Conservation (phyloP, 2,329 filamentous ascomycete species). For the Amesomyces nigricolor region DNA sequence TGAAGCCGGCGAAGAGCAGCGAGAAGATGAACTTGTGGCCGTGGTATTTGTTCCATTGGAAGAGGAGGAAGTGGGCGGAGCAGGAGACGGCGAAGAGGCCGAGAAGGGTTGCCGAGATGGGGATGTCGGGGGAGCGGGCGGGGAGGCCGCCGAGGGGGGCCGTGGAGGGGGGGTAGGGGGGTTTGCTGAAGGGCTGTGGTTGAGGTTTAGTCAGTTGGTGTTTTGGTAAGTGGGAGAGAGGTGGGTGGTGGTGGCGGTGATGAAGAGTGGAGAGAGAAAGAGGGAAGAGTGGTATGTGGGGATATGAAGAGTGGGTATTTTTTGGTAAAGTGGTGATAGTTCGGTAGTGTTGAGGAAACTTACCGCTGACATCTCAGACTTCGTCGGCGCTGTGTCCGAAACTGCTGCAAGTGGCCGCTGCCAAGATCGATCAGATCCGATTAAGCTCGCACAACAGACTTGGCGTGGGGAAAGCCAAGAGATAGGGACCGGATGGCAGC, state of each 20-base stretch:
- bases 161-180: background rate
- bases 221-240: too few relatives aligned
- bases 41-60: conserved; percentile 44
- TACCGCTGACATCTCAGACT: background rate
- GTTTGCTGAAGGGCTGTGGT: background rate
- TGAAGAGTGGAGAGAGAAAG: too few relatives aligned
- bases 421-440: too few relatives aligned
- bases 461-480: too few relatives aligned
- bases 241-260: too few relatives aligned
- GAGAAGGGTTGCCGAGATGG: conserved; percentile 59
- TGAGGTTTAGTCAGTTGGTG: background rate
- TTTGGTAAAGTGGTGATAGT: too few relatives aligned
- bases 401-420: too few relatives aligned
- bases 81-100: conserved; percentile 49
- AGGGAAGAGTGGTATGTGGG: too few relatives aligned
- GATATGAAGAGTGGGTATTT: too few relatives aligned
- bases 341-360: background rate
- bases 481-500: too few relatives aligned
- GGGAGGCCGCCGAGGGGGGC: conserved; percentile 55
- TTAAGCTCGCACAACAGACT: too few relatives aligned
- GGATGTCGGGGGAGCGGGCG: conserved; percentile 52
- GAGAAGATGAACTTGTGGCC: conserved; percentile 57
- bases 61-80: conserved; percentile 52
- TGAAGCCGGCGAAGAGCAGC: conserved; percentile 52
- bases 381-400: background rate